Percentiles rank a stretch among this genome's conserved stretches.
phyloP scores from a whole-genome alignment of 306 rosid genomes.

The Vigna angularis region DNA sequence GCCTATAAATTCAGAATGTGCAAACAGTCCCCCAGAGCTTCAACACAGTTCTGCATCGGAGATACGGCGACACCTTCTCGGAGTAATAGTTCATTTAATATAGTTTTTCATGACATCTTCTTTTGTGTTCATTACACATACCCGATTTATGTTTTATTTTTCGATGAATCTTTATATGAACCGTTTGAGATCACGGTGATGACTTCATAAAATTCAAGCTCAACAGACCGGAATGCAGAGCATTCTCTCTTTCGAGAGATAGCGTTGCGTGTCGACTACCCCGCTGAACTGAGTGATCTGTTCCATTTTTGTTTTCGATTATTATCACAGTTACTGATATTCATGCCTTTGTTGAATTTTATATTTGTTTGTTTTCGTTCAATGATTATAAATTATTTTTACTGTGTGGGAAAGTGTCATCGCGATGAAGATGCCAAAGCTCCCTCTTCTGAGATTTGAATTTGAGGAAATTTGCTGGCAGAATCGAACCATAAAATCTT shows the following conservation, averaged over 20 bases:
- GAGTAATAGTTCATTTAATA: too few species aligned
- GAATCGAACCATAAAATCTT: conserved; percentile 73
- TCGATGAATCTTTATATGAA: accelerated
- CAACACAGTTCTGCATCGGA: neutral
- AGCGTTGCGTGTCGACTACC: conserved; percentile 83
- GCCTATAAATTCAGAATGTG: conserved; percentile 39
- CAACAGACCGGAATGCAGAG: conserved; percentile 98
- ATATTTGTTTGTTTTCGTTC: neutral
- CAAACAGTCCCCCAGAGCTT: accelerated
- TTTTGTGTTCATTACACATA: neutral
- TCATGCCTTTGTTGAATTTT: neutral
- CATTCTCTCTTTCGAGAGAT: conserved; percentile 53
- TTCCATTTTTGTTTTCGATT: neutral
- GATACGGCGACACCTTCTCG: neutral
- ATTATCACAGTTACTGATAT: neutral
- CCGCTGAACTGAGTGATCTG: conserved; percentile 92
- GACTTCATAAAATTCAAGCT: conserved; percentile 86
- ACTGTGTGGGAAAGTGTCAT: conserved; percentile 36
- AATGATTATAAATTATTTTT: neutral
- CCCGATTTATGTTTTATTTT: too few species aligned
- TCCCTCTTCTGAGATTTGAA: conserved; percentile 74
- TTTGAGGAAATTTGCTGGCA: conserved; percentile 76
- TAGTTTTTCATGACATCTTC: accelerated
- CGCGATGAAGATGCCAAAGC: conserved; percentile 71
- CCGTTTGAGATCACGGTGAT: conserved; percentile 54